Conservation (phyloP, 768 basidiomycete genomes). For the Russula brevipes region DNA sequence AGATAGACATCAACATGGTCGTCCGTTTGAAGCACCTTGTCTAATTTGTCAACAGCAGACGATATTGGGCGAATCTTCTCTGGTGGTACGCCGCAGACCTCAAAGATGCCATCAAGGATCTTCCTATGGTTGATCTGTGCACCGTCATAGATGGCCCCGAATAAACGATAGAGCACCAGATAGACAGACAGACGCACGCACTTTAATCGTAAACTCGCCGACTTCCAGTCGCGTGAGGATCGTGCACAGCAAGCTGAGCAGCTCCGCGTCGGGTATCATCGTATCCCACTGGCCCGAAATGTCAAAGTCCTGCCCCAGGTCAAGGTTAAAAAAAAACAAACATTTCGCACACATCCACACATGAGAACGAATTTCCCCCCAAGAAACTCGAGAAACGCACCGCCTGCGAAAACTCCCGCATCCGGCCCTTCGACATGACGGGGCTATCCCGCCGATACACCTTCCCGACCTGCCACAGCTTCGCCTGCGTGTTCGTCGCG, state of each 20-base stretch:
- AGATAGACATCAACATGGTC: neutral
- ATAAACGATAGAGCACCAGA: neutral
- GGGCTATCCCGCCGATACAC: slow-evolving; percentile 96
- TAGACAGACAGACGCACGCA: slow-evolving; percentile 28
- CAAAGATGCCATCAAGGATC: slow-evolving; percentile 94
- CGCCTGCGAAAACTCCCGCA: slow-evolving; percentile 98
- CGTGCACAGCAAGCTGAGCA: slow-evolving; percentile 77
- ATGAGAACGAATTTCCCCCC: too few relatives aligned
- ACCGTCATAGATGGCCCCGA: neutral
- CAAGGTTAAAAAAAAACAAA: neutral
- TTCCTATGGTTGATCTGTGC: slow-evolving; percentile 88
- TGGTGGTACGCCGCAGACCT: slow-evolving; percentile 87
- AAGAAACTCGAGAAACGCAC: slow-evolving; percentile 40
- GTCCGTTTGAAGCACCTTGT: slow-evolving; percentile 57
- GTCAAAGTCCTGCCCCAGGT: slow-evolving; percentile 77
- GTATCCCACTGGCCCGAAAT: slow-evolving; percentile 89
- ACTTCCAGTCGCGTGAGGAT: slow-evolving; percentile 80
- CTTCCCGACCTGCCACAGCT: slow-evolving; percentile 98
- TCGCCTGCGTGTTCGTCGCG: slow-evolving; percentile 65
- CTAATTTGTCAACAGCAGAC: slow-evolving; percentile 96
- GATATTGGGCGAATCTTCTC: slow-evolving; percentile 91
- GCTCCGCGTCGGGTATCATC: slow-evolving; percentile 96
- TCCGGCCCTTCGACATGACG: slow-evolving; percentile 95
- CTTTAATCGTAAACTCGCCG: slow-evolving; percentile 93
- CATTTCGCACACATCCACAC: neutral